Percentiles rank a stretch among this genome's conserved stretches.
Evolutionary conservation across 2,329 filamentous ascomycete genomes (phyloP).

Genomic region (Talaromyces islandicus): DNA sequence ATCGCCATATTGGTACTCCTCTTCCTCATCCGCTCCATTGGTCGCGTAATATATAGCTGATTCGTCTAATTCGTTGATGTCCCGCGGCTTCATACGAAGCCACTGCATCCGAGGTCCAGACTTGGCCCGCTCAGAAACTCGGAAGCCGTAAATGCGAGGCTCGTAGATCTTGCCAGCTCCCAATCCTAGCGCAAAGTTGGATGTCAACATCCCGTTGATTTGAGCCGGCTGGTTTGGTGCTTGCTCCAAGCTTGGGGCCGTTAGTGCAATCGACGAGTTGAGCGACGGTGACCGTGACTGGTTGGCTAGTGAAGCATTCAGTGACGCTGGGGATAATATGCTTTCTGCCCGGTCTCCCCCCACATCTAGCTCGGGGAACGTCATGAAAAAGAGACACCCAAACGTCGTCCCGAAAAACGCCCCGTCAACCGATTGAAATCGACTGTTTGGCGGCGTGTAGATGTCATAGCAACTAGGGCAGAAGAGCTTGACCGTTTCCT

Average conservation of each 20-base stretch:
- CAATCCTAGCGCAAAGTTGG: conserved; percentile 83
- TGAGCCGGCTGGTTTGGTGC: conserved; percentile 44
- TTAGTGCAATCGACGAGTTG: conserved; percentile 16
- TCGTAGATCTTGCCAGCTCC: conserved; percentile 83
- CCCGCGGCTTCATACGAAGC: conserved; percentile 75
- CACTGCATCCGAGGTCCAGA: conserved; percentile 96
- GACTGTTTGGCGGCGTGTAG: conserved; percentile 93
- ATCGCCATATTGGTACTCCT: conserved; percentile 33
- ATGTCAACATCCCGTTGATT: conserved; percentile 80
- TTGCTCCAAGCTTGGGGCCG: conserved; percentile 22
- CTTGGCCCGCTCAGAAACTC: conserved; percentile 81
- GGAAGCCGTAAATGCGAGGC: conserved; percentile 93
- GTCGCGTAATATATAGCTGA: conserved; percentile 32
- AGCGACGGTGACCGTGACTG: conserved; percentile 30
- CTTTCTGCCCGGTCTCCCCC: conserved; percentile 59
- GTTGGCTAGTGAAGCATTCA: conserved; percentile 13
- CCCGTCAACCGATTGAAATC: conserved; percentile 94
- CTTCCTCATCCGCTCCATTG: conserved; percentile 23
- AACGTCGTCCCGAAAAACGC: conserved; percentile 98
- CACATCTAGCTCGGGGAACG: conserved; percentile 92
- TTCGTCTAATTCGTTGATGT: conserved; percentile 82
- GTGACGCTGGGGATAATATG: conserved; percentile 22
- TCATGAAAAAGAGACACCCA: conserved; percentile 94
- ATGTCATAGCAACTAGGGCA: conserved; percentile 95
- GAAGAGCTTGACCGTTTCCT: conserved; percentile 97